These are phyloP conservation scores for Apiotrichum akiyoshidainum DNA, from an alignment of 1,284 basidiomycete species.

Conservation along the genomic window DNA sequence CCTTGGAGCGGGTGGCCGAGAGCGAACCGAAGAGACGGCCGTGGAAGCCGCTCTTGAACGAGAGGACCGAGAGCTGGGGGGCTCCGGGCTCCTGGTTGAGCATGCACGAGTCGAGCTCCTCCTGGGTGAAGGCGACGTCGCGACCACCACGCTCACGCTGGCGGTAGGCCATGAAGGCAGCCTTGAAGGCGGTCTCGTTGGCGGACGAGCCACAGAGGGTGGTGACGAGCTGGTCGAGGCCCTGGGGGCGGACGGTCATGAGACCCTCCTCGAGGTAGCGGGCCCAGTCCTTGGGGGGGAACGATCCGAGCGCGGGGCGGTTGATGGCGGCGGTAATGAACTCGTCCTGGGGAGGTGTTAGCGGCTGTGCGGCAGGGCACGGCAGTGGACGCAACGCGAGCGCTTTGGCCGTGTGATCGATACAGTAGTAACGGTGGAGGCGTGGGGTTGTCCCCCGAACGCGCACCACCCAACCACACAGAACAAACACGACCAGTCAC, in stretches of 20 bases:
- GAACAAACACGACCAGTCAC: not conserved
- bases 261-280: constrained; percentile 53
- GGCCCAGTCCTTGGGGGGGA: constrained; percentile 55
- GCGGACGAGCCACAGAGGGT: constrained; percentile 49
- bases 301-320: constrained; percentile 57
- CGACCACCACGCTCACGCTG: constrained; percentile 34
- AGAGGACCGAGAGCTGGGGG: constrained; percentile 55
- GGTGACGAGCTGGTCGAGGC: constrained; percentile 53
- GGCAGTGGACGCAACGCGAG: not conserved
- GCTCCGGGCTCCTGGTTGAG: constrained; percentile 55
- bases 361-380: not conserved
- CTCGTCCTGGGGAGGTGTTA: constrained; percentile 13
- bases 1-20: constrained; percentile 54
- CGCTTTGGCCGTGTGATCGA: no score
- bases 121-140: constrained; percentile 34
- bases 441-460: no score
- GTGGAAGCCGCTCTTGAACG: constrained; percentile 56
- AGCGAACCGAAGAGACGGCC: constrained; percentile 55
- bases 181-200: constrained; percentile 57
- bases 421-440: no score
- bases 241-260: constrained; percentile 55
- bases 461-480: no score
- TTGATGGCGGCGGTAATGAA: constrained; percentile 43
- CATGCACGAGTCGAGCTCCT: constrained; percentile 54
- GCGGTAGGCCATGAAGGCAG: constrained; percentile 54